Percentiles rank a stretch among this genome's conserved stretches.
Conservation (phyloP, 768 basidiomycete genomes). For the Leccinum aurantiacum region DNA sequence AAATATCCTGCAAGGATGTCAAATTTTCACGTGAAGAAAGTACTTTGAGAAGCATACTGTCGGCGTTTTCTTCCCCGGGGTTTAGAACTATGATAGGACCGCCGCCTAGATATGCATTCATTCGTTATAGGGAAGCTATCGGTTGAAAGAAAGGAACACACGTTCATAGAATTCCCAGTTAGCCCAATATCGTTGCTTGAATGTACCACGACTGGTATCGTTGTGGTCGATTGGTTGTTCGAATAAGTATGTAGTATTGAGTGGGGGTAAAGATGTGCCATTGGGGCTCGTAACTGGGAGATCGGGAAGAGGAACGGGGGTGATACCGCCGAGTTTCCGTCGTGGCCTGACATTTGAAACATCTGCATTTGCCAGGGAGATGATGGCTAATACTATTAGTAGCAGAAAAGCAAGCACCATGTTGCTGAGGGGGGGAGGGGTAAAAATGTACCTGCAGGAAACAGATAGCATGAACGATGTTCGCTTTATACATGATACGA, state of each 20-base stretch:
- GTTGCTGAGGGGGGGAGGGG: background rate
- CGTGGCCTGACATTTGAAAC: constrained; percentile 23
- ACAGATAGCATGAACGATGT: background rate
- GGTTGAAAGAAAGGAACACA: constrained; percentile 13
- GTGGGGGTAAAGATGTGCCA: constrained; percentile 27
- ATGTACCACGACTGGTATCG: constrained; percentile 65
- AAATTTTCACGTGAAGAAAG: background rate
- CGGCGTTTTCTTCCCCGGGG: constrained; percentile 64
- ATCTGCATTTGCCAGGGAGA: constrained; percentile 20
- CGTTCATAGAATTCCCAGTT: constrained; percentile 67
- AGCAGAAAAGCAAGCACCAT: constrained; percentile 15
- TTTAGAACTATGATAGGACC: constrained; percentile 40
- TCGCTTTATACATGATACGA: background rate
- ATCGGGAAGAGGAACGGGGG: constrained; percentile 12
- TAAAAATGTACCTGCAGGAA: background rate
- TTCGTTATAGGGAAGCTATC: background rate
- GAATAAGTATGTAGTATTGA: constrained; percentile 31
- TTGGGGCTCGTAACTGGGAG: constrained; percentile 16
- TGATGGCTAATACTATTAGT: constrained; percentile 10
- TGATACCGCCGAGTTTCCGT: constrained; percentile 13
- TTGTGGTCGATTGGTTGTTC: constrained; percentile 44
- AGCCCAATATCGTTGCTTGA: constrained; percentile 73
- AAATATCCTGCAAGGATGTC: constrained; percentile 25
- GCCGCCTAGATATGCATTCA: constrained; percentile 13
- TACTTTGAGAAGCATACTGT: constrained; percentile 21